Evolutionary conservation across 225 moss, liverwort and hornwort genomes (phyloP), one percentile per base, ranked within the genome.

Genomic region (Climacium dendroides): DNA sequence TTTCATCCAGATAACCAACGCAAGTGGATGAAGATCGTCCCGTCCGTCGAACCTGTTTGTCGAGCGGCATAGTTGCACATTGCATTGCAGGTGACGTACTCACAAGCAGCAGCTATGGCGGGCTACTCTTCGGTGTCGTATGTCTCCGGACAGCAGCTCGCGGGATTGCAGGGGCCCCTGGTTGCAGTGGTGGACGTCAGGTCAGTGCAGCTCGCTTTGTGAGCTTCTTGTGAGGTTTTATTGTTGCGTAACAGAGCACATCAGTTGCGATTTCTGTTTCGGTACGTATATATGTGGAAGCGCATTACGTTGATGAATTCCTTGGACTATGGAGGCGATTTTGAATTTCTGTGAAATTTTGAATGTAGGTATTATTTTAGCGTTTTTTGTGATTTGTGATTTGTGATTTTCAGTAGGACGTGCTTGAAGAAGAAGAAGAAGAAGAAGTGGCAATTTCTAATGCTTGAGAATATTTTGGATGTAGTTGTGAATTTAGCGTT

Each of bases 161-260:
- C 87, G n/a, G 85, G 85, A 39, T 85, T 92, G 81, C 91, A 85
- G 45, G 92, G 90, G 9, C 85, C 87, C 37, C 88, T 85, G 32
- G 83, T 95, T 7, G 96, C 92, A 35, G 92, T 97, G 9, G 94
- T 96, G 60, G 97, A 95, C n/a, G 97, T 96, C 83, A 94, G 94
- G 96, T 92, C 45, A 34, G 89, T 87, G 50, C 55, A 83, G 35
- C 64, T 19, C n/a, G 34, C 60, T 11, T 15, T 50, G 4, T 19
- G 69, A 78, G 64, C 85, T 82, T 37, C 22, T 64, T 76, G 71
- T 72, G 48, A 66, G 39, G 22, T 65, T 81, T 71, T 71, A 14
- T 32, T 71, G 29, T 61, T 53, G 52, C 39, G 65, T 18, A 48
- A 32, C 28, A 24, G 59, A 74, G 74, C 47, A 39, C 23, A 9